Conservation (phyloP, 2,329 filamentous ascomycete species). For the Sarocladium brachiariae region DNA sequence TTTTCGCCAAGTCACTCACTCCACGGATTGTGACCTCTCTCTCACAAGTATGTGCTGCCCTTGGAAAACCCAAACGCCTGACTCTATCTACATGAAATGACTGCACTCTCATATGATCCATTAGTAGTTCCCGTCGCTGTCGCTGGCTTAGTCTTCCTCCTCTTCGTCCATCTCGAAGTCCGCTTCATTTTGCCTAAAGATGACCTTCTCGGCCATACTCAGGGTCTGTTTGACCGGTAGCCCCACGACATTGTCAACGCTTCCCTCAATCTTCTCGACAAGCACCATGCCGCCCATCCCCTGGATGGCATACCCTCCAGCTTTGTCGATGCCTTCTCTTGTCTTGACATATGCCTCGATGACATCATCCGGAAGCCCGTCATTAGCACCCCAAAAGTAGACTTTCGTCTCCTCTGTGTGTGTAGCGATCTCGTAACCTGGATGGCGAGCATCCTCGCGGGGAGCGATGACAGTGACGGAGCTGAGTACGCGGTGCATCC, state of each 20-base stretch:
- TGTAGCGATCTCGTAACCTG: conserved; percentile 76
- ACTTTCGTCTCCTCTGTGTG: conserved; percentile 88
- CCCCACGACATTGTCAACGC: conserved; percentile 90
- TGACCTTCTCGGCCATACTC: conserved; percentile 79
- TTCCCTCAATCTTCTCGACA: conserved; percentile 82
- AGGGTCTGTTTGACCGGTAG: conserved; percentile 74
- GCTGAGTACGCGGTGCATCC: conserved; percentile 76
- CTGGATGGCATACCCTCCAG: conserved; percentile 91
- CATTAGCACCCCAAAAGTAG: conserved; percentile 63
- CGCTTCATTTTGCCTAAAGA: conserved; percentile 65
- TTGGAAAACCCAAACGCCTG: background rate
- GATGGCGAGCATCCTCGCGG: conserved; percentile 69
- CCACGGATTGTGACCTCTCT: background rate
- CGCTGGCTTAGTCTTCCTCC: conserved; percentile 30
- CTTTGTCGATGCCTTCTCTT: conserved; percentile 90
- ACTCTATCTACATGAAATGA: background rate
- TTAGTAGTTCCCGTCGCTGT: conserved; percentile 9
- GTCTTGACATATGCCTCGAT: conserved; percentile 74
- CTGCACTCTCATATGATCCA: background rate
- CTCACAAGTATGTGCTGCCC: background rate
- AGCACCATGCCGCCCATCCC: conserved; percentile 79
- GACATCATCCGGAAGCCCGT: conserved; percentile 66
- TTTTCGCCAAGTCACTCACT: too few species aligned
- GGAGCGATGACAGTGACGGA: conserved; percentile 80
- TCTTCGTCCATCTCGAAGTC: conserved; percentile 43